A percentile compares a stretch with the other conserved stretches of the same genome.
Evolutionary conservation across 176 grass and related monocot species (phyloP).

Genomic region (Triticum aestivum): DNA sequence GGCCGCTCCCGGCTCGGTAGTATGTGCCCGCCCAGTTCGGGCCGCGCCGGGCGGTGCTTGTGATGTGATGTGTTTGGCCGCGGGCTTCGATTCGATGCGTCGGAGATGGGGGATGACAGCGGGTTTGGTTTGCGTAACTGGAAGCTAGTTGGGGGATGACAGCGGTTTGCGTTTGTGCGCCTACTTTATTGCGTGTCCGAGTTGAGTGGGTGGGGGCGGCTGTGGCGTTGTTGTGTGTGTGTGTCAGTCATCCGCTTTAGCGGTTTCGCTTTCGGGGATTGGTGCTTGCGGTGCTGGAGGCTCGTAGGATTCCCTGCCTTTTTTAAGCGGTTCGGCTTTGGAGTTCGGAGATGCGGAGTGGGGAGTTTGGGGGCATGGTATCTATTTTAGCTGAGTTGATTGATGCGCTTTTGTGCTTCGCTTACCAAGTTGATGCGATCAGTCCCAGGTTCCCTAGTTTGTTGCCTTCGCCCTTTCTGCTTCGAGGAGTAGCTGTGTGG

Average conservation of each 20-base stretch:
- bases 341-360: background rate
- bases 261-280: slow-evolving; percentile 36
- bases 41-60: background rate
- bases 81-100: slow-evolving; percentile 28
- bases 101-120: background rate
- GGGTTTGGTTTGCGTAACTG: background rate
- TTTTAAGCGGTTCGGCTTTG: slow-evolving; percentile 13
- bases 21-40: background rate
- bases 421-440: slow-evolving; percentile 18
- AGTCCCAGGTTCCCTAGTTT: background rate
- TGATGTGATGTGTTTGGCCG: background rate
- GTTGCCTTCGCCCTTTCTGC: background rate
- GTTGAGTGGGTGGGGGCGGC: slow-evolving; percentile 31
- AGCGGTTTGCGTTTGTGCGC: slow-evolving; percentile 30
- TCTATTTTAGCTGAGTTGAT: background rate
- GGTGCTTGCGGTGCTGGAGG: slow-evolving; percentile 54
- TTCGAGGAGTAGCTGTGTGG: background rate
- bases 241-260: slow-evolving; percentile 33
- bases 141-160: slow-evolving; percentile 29
- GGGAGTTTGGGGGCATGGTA: background rate
- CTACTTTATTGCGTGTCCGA: slow-evolving; percentile 27
- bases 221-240: slow-evolving; percentile 37
- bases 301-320: slow-evolving; percentile 42
- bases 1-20: background rate
- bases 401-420: background rate